These are phyloP conservation scores for Scleroderma citrinum DNA, from an alignment of 768 basidiomycete genomes.

Conservation along the genomic window DNA sequence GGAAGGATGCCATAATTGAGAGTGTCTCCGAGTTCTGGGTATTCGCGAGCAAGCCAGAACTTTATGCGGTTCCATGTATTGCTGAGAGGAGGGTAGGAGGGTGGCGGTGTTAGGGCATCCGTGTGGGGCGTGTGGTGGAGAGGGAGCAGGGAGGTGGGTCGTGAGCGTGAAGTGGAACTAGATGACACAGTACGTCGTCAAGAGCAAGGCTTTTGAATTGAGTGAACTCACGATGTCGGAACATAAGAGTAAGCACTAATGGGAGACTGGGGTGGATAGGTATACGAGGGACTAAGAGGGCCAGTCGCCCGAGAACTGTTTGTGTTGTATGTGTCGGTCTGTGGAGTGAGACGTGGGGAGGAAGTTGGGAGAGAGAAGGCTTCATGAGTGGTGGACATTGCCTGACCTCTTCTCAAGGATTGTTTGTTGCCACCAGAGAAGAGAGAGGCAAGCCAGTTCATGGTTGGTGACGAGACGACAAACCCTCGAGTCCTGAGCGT, in stretches of 20 bases:
- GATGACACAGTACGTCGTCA: slow-evolving; percentile 1
- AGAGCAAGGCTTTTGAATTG: slow-evolving; percentile 7
- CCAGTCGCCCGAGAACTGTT: slow-evolving; percentile 48
- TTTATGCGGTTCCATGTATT: slow-evolving; percentile 83
- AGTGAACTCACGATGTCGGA: slow-evolving; percentile 43
- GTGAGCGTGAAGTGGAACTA: slow-evolving; percentile 35
- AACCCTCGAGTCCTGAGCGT: slow-evolving; percentile 2
- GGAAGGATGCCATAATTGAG: slow-evolving; percentile 88
- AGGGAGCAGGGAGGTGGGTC: slow-evolving; percentile 57
- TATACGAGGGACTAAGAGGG: slow-evolving; percentile 50
- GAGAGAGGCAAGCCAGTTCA: slow-evolving; percentile 72
- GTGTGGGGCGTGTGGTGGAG: slow-evolving; percentile 51
- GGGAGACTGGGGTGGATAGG: slow-evolving; percentile 69
- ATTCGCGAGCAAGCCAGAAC: slow-evolving; percentile 75
- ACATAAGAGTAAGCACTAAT: slow-evolving; percentile 53
- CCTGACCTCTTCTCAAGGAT: slow-evolving; percentile 52
- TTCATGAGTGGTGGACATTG: slow-evolving; percentile 76
- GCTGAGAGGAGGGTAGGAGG: slow-evolving; percentile 69
- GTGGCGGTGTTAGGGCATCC: slow-evolving; percentile 31
- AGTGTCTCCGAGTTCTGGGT: slow-evolving; percentile 93
- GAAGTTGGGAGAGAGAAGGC: slow-evolving; percentile 82
- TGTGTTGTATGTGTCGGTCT: slow-evolving; percentile 56
- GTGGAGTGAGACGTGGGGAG: slow-evolving; percentile 50
- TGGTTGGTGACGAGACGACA: slow-evolving; percentile 24
- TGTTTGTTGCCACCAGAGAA: slow-evolving; percentile 49